A percentile compares a stretch with the other conserved stretches of the same genome.
Conservation (phyloP, 73 alveolate genomes). For the Tetrahymena elliotti region DNA sequence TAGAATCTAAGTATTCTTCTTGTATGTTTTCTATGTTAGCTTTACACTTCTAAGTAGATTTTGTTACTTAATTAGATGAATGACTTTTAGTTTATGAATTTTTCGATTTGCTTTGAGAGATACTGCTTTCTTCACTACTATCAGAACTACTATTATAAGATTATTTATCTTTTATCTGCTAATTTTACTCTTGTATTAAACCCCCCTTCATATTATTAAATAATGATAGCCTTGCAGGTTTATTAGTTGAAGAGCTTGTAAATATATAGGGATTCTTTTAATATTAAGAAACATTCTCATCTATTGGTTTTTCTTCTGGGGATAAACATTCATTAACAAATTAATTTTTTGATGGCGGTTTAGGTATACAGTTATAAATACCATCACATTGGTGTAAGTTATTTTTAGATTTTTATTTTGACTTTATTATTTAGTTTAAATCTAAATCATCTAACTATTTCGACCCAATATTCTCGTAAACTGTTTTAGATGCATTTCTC, state of each 20-base stretch:
- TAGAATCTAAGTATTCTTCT: neutral
- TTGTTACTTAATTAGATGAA: neutral
- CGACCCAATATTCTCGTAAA: neutral
- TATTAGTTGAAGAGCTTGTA: neutral
- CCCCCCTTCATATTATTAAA: neutral
- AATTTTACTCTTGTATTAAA: neutral
- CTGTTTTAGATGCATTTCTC: neutral
- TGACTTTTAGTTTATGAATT: neutral
- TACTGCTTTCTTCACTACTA: neutral
- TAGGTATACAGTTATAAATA: neutral
- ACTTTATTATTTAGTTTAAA: neutral
- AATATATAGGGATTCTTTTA: neutral
- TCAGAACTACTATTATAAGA: neutral
- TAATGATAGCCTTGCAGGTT: neutral
- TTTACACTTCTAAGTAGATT: neutral
- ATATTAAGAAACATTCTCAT: neutral
- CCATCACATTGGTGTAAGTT: neutral
- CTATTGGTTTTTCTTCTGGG: neutral
- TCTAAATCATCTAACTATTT: neutral
- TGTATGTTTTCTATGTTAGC: neutral
- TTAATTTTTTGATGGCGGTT: neutral
- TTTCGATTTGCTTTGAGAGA: neutral
- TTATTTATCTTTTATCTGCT: neutral
- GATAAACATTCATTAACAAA: neutral
- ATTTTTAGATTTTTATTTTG: neutral